phyloP scores from a whole-genome alignment of 768 basidiomycete species.

The Nidula microcarpa region DNA sequence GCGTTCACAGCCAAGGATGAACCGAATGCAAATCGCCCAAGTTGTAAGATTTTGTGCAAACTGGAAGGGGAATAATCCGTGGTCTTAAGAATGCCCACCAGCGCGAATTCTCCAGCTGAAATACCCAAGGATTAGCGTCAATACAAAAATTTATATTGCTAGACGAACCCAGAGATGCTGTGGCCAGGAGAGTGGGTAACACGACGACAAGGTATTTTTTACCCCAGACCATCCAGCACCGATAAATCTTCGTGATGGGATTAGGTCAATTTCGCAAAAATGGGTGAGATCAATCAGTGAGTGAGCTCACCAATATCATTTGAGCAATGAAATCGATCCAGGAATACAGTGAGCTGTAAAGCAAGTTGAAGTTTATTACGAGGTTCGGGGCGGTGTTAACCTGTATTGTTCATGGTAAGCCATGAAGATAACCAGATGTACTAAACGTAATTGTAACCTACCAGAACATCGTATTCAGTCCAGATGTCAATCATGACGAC shows the following conservation, averaged over 20 bases:
- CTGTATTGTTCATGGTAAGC: background rate
- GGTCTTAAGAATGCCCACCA: background rate
- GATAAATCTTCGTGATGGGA: background rate
- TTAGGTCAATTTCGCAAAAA: background rate
- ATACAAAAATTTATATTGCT: background rate
- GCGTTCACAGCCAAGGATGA: background rate
- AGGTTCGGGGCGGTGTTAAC: background rate
- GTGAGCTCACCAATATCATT: background rate
- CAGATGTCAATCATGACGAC: background rate
- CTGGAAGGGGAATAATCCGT: background rate
- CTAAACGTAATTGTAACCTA: background rate
- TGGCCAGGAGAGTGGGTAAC: background rate
- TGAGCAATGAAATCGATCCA: background rate
- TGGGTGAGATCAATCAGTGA: background rate
- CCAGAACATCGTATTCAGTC: background rate
- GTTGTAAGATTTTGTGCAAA: background rate
- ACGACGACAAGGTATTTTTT: background rate
- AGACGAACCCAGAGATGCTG: background rate
- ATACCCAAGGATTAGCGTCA: background rate
- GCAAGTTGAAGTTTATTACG: background rate
- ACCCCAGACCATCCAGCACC: background rate
- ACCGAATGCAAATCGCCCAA: background rate
- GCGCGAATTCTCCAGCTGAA: background rate
- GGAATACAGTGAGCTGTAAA: background rate
- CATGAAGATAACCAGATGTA: background rate